These are phyloP conservation scores for Ilex asprella DNA, from an alignment of 257 asterid genomes.

Conservation along the genomic window DNA sequence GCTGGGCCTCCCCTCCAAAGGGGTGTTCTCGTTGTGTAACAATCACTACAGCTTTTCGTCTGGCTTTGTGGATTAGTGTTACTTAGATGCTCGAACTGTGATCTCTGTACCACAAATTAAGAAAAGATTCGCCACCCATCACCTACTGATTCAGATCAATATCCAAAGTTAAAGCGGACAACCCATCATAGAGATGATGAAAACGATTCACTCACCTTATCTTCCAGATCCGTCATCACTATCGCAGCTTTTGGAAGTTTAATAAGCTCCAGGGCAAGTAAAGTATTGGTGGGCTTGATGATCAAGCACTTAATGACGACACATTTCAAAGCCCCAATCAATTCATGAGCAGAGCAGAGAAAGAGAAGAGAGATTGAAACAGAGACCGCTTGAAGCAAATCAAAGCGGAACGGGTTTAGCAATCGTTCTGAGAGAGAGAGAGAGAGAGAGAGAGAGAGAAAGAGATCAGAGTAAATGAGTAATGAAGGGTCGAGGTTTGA, in stretches of 20 bases:
- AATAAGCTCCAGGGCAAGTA: too few species aligned
- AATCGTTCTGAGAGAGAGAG: too few species aligned
- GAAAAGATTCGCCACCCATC: background rate
- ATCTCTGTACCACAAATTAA: constrained; percentile 29
- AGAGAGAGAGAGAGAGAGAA: too few species aligned
- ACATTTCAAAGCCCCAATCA: too few species aligned
- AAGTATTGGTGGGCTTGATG: too few species aligned
- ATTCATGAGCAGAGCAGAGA: too few species aligned
- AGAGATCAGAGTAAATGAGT: too few species aligned
- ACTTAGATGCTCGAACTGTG: constrained; percentile 29
- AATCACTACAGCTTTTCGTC: constrained; percentile 55
- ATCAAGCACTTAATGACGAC: too few species aligned
- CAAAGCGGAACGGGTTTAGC: too few species aligned
- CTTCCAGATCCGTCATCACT: background rate
- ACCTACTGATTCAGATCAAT: background rate
- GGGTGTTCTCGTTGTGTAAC: constrained; percentile 78
- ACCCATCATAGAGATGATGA: background rate
- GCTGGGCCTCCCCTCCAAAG: constrained; percentile 96
- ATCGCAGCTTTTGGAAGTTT: background rate
- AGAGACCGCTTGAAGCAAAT: too few species aligned
- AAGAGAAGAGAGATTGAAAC: too few species aligned
- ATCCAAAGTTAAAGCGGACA: background rate
- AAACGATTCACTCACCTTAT: background rate
- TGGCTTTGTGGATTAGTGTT: constrained; percentile 22
- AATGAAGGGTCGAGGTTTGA: too few species aligned